phyloP scores from a whole-genome alignment of 148 eudicot genomes.

The Vaccinium macrocarpon region DNA sequence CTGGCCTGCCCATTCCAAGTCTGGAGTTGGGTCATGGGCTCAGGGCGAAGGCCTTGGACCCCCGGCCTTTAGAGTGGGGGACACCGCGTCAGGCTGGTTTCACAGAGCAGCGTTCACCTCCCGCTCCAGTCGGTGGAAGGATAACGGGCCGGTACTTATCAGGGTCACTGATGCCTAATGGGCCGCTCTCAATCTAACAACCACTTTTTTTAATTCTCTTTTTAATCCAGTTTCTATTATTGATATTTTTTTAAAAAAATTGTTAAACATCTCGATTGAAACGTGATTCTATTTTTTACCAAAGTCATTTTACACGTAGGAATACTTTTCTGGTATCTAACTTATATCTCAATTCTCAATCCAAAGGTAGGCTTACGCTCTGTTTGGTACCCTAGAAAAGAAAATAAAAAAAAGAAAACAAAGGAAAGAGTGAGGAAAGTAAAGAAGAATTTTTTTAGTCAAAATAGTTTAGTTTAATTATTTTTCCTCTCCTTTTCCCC shows the following conservation, averaged over 20 bases:
- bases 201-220: background rate
- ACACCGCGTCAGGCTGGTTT: background rate
- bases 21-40: background rate
- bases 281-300: no score
- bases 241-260: no score
- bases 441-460: no score
- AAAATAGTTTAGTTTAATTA: no score
- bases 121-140: slow-evolving; percentile 5
- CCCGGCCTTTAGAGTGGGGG: background rate
- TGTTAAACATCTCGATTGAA: no score
- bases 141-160: background rate
- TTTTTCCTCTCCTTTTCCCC: no score
- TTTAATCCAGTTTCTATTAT: no score
- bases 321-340: background rate
- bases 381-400: no score
- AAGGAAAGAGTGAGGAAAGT: no score
- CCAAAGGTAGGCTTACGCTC: background rate
- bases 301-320: no score
- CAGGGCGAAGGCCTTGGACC: background rate
- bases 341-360: background rate
- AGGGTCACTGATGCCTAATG: background rate
- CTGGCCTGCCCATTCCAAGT: background rate
- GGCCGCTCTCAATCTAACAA: background rate
- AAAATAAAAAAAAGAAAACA: no score
- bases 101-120: slow-evolving; percentile 4